phyloP scores from a whole-genome alignment of 106 monocot species.

The Cymbidium sinense region DNA sequence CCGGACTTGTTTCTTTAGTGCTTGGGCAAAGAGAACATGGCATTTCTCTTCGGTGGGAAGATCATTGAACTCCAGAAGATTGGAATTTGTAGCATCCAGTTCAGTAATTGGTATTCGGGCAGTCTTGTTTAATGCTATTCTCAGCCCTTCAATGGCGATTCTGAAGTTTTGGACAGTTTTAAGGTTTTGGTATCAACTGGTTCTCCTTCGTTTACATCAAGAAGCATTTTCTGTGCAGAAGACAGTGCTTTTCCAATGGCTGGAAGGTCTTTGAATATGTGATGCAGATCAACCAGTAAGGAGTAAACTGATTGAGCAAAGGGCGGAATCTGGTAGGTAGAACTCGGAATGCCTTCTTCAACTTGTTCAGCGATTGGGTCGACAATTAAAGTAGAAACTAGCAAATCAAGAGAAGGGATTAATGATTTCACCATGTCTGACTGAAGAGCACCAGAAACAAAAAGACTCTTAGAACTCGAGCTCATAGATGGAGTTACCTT shows the following conservation, averaged over 20 bases:
- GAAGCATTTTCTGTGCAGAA: slow-evolving; percentile 47
- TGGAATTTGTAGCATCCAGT: slow-evolving; percentile 7
- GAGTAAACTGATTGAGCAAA: slow-evolving; percentile 46
- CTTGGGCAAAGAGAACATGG: slow-evolving; percentile 54
- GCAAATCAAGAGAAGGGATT: slow-evolving; percentile 26
- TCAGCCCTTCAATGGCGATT: slow-evolving; percentile 44
- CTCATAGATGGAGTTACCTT: slow-evolving; percentile 13
- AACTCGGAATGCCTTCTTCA: background rate
- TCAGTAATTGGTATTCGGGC: slow-evolving; percentile 37
- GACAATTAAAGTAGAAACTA: slow-evolving; percentile 12
- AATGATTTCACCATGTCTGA: slow-evolving; percentile 48
- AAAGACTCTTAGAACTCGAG: slow-evolving; percentile 28
- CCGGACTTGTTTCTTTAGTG: slow-evolving; percentile 45
- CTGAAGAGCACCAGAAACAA: slow-evolving; percentile 29
- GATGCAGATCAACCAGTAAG: slow-evolving; percentile 32
- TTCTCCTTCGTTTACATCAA: slow-evolving; percentile 29
- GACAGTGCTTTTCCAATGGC: slow-evolving; percentile 29
- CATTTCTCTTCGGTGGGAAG: slow-evolving; percentile 74
- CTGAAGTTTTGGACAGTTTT: slow-evolving; percentile 43
- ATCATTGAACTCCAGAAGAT: slow-evolving; percentile 29
- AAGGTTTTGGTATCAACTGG: slow-evolving; percentile 27
- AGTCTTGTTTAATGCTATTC: slow-evolving; percentile 57
- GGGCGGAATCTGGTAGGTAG: slow-evolving; percentile 28
- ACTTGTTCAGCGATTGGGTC: too few relatives aligned
- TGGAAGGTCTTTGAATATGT: slow-evolving; percentile 37